Conservation (phyloP, 148 eudicot species). For the Chenopodium berlandieri region DNA sequence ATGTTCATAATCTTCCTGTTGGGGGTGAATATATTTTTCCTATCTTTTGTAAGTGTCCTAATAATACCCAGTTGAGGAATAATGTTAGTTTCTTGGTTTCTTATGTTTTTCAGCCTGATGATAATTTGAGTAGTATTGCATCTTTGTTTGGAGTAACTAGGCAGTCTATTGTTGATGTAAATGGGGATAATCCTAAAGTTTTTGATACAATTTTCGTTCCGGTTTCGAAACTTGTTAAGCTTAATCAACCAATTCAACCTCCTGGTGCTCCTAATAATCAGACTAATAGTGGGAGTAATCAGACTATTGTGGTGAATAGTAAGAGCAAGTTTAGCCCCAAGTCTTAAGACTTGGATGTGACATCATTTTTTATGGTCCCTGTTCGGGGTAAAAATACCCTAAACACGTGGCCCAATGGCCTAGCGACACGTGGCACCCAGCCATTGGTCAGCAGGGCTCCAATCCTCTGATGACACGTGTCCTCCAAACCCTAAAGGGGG, state of each 20-base stretch:
- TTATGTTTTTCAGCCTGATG: constrained; percentile 73
- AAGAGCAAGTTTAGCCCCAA: background rate
- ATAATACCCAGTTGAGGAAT: constrained; percentile 35
- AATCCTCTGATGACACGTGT: too few species aligned
- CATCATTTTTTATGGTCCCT: too few species aligned
- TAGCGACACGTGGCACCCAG: too few species aligned
- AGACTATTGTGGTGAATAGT: background rate
- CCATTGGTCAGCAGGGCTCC: too few species aligned
- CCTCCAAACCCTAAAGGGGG: too few species aligned
- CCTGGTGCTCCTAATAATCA: constrained; percentile 22
- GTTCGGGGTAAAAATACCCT: too few species aligned
- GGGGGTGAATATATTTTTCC: constrained; percentile 55
- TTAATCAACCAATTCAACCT: constrained; percentile 62
- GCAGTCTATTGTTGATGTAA: constrained; percentile 39
- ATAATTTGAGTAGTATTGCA: constrained; percentile 47
- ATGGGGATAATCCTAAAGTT: constrained; percentile 35
- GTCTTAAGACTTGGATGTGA: too few species aligned
- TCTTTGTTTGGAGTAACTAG: constrained; percentile 36
- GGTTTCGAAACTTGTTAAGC: constrained; percentile 49
- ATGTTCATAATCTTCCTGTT: constrained; percentile 37
- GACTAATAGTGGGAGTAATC: constrained; percentile 7
- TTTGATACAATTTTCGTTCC: constrained; percentile 68
- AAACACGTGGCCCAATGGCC: too few species aligned
- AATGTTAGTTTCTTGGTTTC: constrained; percentile 46
- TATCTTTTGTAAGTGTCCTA: constrained; percentile 76